Evolutionary conservation across 2,329 filamentous ascomycete species (phyloP), one percentile per base, ranked within the genome.

Genomic region (Myriosclerotinia curreyana): DNA sequence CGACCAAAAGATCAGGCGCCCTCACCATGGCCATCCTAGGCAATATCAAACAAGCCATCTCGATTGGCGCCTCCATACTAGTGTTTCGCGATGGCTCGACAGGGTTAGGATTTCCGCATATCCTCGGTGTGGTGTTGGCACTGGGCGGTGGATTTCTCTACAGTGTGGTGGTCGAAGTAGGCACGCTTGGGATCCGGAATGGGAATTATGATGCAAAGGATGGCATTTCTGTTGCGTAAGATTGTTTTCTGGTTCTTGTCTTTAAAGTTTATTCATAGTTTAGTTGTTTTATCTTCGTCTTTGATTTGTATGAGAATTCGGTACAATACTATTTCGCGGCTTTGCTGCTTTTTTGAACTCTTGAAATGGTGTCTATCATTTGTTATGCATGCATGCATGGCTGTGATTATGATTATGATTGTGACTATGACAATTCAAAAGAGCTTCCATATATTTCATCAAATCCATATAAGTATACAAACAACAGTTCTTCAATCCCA

Each of bases 11-110:
- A 46, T 80, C 82, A 7, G 83, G 83, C 60, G 82, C 83, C 22
- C 73, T 86, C 63, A 85, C 82, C 46, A 85, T 86, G 80, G 83
- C 82, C 8, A 82, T 86, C 6, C 83, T 82, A 66, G 83, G 81
- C 62, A 85, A 85, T 70, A 75, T 85, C 64, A 85, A 85, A 76
- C 83, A 85, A 72, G 82, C 81, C 66, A 72, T 84, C 51, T 84
- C 83, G 0, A 82, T 85, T 15, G 74, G 82, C 44, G 74, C 85
- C 38, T 82, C 82, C 53, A 82, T 84, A 49, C 74, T 80, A 55
- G 79, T 69, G 73, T 77, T 68, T 77, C 7, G 25, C 31, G 50
- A 31, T 20, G 44, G 25, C 40, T 3, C 5, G 8, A 6, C 51
- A 7, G 25, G 54, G 4, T 34, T 5, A 0, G 6, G 40, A 4